Evolutionary conservation across 768 basidiomycete species (phyloP), one percentile per base, ranked within the genome.

Genomic region (Suillus luteus): DNA sequence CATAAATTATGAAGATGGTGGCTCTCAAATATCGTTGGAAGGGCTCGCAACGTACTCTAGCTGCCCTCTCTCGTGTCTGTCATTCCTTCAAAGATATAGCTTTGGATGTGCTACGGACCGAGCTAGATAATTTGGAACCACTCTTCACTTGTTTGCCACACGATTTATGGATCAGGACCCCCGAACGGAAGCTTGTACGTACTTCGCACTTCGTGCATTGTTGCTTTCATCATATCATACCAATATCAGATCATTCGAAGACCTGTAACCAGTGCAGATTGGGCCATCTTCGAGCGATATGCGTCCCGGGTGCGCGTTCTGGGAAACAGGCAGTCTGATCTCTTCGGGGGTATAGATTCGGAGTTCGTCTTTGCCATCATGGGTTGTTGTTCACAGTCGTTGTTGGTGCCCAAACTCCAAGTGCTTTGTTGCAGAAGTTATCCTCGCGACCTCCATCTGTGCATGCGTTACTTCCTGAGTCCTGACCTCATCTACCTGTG

Each of bases 31-130:
- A 4, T 54, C 9, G 33, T 4, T 5, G 19, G 33, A 9, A 5
- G 31, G 33, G 12, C 33, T 12, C n/a, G 8, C n/a, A n/a, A 15
- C 12, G 9, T 57, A 40, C 37, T 24, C 22, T 40, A 33, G 55
- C 22, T 15, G 37, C 3, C 2, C 55, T 55, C 54, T 55, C 35
- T 37, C 12, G 35, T 15, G n/a, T 37, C 22, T 69, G 65, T 51
- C 66, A 11, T 15, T 27, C 63, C 17, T 71, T 71, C 64, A 70
- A 55, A 27, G 62, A 65, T 0, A 57, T 61, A 5, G 71, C 69
- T 3, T 22, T 72, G 11, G 54, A 65, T 22, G 43, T 62, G 48
- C 49, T 69, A 3, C 71, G 61, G 67, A 46, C 46, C 2, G 46
- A 66, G 35, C 61, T 72, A 38, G 38, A 55, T 2, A 62, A 62